Evolutionary conservation across 2,329 filamentous ascomycete species (phyloP).

Genomic region (Chaetomiaceae sp.): DNA sequence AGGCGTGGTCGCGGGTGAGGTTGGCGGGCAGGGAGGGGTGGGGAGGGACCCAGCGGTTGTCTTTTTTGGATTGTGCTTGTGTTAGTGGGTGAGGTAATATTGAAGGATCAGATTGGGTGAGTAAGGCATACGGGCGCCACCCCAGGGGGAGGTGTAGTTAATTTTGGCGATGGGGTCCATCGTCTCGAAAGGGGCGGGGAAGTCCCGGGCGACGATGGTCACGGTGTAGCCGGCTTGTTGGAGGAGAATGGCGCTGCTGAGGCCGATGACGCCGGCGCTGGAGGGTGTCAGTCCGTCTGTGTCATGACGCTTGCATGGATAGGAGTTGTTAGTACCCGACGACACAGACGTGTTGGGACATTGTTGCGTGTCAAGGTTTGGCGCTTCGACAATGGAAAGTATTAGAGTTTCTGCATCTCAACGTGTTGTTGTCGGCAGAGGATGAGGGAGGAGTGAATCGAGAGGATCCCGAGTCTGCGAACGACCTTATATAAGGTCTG

Average conservation of each 20-base stretch:
- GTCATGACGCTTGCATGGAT: no score
- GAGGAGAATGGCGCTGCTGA: constrained; percentile 45
- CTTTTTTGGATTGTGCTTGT: neutral
- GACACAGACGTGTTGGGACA: constrained; percentile 18
- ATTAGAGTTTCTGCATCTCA: no score
- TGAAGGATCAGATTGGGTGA: neutral
- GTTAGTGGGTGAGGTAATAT: neutral
- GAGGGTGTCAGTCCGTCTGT: constrained; percentile 2
- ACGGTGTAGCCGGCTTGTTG: constrained; percentile 39
- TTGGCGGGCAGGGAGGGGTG: constrained; percentile 28
- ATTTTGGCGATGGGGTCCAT: constrained; percentile 38
- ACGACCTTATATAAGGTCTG: no score
- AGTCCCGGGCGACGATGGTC: constrained; percentile 43
- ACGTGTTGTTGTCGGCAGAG: no score
- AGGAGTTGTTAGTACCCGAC: no score
- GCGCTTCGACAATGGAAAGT: no score
- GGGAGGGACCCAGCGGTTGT: constrained; percentile 49
- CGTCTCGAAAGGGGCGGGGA: constrained; percentile 45
- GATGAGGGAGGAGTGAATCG: neutral
- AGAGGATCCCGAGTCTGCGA: no score
- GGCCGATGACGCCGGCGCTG: constrained; percentile 52
- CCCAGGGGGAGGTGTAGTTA: constrained; percentile 56
- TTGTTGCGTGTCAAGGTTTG: neutral
- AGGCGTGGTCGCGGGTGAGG: constrained; percentile 38
- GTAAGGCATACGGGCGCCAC: constrained; percentile 37